phyloP scores from a whole-genome alignment of 1,284 basidiomycete genomes.

The Inonotus obliquus region DNA sequence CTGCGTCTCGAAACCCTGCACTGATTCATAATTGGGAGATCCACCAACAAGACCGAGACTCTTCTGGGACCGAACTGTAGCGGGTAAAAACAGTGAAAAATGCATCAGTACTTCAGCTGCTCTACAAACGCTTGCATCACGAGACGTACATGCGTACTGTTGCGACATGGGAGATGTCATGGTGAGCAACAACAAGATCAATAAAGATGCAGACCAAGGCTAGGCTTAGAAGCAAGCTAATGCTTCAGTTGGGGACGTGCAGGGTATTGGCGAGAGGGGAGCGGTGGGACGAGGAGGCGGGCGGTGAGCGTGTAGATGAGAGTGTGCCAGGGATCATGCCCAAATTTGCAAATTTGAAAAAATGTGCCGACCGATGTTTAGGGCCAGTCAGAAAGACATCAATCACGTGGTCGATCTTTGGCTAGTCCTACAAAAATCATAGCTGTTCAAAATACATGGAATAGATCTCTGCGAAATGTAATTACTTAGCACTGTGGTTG shows the following conservation, averaged over 20 bases:
- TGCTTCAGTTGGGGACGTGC: conserved; percentile 46
- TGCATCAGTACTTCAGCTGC: background rate
- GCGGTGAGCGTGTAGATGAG: conserved; percentile 1
- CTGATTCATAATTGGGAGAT: conserved; percentile 68
- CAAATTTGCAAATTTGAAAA: background rate
- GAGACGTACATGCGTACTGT: conserved; percentile 18
- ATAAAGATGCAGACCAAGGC: conserved; percentile 29
- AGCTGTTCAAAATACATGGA: too few species aligned
- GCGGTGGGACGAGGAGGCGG: background rate
- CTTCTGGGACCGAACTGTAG: conserved; percentile 91
- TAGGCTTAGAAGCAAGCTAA: conserved; percentile 69
- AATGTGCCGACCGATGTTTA: conserved; percentile 2
- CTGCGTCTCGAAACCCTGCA: conserved; percentile 64
- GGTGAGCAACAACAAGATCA: conserved; percentile 12
- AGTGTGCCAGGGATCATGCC: background rate
- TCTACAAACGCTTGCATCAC: background rate
- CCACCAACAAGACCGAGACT: conserved; percentile 81
- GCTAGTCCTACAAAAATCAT: too few species aligned
- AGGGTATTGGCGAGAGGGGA: background rate
- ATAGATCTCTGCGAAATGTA: too few species aligned
- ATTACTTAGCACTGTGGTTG: too few species aligned
- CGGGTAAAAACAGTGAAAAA: background rate
- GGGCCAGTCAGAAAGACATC: background rate
- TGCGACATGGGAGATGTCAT: conserved; percentile 21
- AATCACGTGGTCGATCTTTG: background rate